Evolutionary conservation across 306 rosid genomes (phyloP).

Genomic region (Vigna nakashimae): DNA sequence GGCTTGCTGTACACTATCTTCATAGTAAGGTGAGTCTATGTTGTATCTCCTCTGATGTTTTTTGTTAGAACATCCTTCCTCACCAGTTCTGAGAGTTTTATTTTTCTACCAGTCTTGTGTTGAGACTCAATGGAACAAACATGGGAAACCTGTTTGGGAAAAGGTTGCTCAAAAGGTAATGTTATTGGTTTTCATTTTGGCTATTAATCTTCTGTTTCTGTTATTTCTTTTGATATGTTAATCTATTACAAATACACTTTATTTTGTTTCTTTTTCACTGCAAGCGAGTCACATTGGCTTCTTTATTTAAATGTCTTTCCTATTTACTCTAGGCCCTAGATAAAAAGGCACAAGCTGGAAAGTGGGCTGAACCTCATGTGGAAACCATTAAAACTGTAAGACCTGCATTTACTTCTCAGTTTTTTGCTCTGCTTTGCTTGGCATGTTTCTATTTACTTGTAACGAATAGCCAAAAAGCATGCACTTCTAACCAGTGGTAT

Average conservation of each 20-base stretch:
- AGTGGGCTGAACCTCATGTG: conserved; percentile 93
- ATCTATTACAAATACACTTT: conserved; percentile 32
- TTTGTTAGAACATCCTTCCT: conserved; percentile 27
- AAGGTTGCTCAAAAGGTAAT: conserved; percentile 72
- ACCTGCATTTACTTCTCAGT: conserved; percentile 31
- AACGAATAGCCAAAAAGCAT: conserved; percentile 6
- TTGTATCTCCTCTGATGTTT: conserved; percentile 22
- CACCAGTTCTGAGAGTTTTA: conserved; percentile 41
- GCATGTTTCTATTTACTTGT: conserved; percentile 22
- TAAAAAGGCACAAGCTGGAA: conserved; percentile 76
- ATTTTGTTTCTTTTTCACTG: conserved; percentile 27
- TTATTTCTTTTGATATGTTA: conserved; percentile 5
- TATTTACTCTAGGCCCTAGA: conserved; percentile 64
- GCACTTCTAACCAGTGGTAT: conserved; percentile 5
- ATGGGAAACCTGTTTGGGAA: conserved; percentile 80
- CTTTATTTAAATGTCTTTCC: conserved; percentile 38
- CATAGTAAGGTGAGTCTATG: conserved; percentile 64
- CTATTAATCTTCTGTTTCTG: conserved; percentile 16
- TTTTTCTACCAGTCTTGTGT: conserved; percentile 55
- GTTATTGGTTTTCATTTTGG: conserved; percentile 32
- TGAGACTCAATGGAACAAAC: conserved; percentile 72
- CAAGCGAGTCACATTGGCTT: conserved; percentile 21
- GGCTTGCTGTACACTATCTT: conserved; percentile 76
- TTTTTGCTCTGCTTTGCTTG: conserved; percentile 35
- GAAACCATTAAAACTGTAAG: conserved; percentile 83